These are phyloP conservation scores for Ceriops zippeliana DNA, from an alignment of 345 rosid genomes.

Conservation along the genomic window DNA sequence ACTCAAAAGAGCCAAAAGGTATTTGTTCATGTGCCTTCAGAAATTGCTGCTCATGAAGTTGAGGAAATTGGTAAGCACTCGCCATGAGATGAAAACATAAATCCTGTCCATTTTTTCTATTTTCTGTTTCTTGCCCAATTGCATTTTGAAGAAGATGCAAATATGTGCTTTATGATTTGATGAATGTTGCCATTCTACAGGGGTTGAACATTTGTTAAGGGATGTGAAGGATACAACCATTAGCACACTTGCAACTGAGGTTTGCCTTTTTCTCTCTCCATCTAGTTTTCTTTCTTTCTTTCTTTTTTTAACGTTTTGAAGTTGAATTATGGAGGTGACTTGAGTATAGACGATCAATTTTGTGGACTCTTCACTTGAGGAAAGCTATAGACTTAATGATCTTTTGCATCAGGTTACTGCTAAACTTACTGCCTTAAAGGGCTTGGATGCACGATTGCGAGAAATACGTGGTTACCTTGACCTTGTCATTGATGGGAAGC, in stretches of 20 bases:
- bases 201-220: slow-evolving; percentile 78
- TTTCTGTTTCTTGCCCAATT: background rate
- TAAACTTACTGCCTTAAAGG: slow-evolving; percentile 75
- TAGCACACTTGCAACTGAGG: slow-evolving; percentile 91
- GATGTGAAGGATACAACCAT: slow-evolving; percentile 90
- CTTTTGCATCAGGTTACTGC: slow-evolving; percentile 53
- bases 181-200: slow-evolving; percentile 21
- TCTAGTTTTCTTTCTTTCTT: no score
- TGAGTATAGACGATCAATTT: no score
- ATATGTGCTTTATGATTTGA: background rate
- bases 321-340: no score
- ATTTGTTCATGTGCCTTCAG: slow-evolving; percentile 69
- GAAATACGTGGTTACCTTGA: slow-evolving; percentile 73
- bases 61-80: slow-evolving; percentile 76
- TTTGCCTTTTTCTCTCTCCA: slow-evolving; percentile 9
- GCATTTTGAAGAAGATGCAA: no score
- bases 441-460: slow-evolving; percentile 73
- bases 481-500: slow-evolving; percentile 68
- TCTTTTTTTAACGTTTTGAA: no score
- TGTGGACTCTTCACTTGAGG: no score
- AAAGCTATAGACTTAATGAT: background rate
- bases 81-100: background rate
- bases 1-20: slow-evolving; percentile 86
- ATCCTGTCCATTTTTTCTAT: no score
- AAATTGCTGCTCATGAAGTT: slow-evolving; percentile 85